Evolutionary conservation across 2,329 filamentous ascomycete species (phyloP).

Genomic region (Trichophyton schoenleinii): DNA sequence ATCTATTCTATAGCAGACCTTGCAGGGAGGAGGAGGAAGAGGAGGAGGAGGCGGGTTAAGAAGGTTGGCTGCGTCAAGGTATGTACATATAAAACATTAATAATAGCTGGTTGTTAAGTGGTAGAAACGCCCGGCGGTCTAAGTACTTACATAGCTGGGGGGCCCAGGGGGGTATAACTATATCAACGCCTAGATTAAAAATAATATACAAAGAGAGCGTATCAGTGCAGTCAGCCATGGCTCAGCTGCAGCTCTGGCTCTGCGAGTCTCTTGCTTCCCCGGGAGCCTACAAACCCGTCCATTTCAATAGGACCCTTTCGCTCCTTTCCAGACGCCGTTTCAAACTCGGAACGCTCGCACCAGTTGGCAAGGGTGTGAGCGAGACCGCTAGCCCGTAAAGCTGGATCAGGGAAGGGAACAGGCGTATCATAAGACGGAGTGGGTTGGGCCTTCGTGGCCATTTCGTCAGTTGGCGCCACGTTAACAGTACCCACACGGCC

Average conservation of each 20-base stretch:
- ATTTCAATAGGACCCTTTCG: background rate
- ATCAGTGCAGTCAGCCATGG: background rate
- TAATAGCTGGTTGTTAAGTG: background rate
- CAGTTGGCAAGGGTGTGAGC: constrained; percentile 5
- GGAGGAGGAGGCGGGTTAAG: too few species aligned
- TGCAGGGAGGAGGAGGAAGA: too few species aligned
- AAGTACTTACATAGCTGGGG: too few species aligned
- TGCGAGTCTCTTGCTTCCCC: too few species aligned
- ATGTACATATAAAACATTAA: background rate
- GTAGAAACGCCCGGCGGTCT: background rate
- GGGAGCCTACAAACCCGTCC: background rate
- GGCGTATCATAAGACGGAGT: background rate
- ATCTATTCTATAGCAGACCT: background rate
- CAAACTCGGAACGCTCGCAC: constrained; percentile 9
- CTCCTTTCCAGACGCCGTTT: constrained; percentile 4
- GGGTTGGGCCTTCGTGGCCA: background rate
- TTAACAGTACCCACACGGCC: background rate
- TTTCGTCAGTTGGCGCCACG: background rate
- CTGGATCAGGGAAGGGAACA: too few species aligned
- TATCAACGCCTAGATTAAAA: background rate
- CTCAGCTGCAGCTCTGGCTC: background rate
- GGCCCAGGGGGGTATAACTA: background rate
- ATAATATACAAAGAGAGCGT: background rate
- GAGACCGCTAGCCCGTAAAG: background rate
- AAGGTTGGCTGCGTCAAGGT: too few species aligned